Base-by-base conservation (phyloP, 768 basidiomycete species). In the Mrakia frigida region DNA sequence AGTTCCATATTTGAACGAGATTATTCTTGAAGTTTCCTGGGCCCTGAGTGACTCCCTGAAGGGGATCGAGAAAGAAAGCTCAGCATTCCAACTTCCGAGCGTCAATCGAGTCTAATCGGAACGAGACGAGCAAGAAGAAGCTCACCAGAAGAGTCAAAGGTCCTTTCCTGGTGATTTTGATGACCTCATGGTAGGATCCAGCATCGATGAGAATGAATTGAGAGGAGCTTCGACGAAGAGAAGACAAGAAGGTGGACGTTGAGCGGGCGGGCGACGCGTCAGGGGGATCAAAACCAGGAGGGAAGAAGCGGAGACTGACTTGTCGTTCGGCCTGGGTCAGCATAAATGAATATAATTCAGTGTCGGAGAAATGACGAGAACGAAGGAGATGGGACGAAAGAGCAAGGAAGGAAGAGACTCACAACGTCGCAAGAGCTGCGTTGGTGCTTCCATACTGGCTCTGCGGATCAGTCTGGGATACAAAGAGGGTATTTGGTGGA, bases 401-500 rank as follows among this genome's bases (percentile, higher is more conserved):
- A 60, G 21, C n/a, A n/a, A 50, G 46, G 46, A 21, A 50, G 16
- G 6, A 9, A 50, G 69, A 53, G 50, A 53, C 73, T 50, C 63
- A 67, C 73, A 74, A 23, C 31, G 37, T 50, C 18, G 23, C 33
- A 2, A 74, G 6, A 18, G 71, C 72, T 28, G 23, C 52, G 33
- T 56, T 53, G 39, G 79, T 76, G 0, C 68, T 74, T 18, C 79
- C 79, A 37, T 50, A 80, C 0, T 28, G 43, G 0, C 89, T 86
- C 68, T 82, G 82, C 0, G 80, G 75, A 79, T 90, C 86, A 6
- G 81, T 86, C 43, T 81, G 76, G 56, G 88, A 89, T 31, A 90
- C 89, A 75, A 86, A 90, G 5, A 90, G 82, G 0, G 89, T 90
- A 14, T 87, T 88, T 9, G 77, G n/a, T 0, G 88, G 88, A 80